Percentiles rank a stretch among this genome's conserved stretches.
These are phyloP conservation scores for Cetradonia linearis DNA, from an alignment of 495 filamentous ascomycete genomes.

Conservation along the genomic window DNA sequence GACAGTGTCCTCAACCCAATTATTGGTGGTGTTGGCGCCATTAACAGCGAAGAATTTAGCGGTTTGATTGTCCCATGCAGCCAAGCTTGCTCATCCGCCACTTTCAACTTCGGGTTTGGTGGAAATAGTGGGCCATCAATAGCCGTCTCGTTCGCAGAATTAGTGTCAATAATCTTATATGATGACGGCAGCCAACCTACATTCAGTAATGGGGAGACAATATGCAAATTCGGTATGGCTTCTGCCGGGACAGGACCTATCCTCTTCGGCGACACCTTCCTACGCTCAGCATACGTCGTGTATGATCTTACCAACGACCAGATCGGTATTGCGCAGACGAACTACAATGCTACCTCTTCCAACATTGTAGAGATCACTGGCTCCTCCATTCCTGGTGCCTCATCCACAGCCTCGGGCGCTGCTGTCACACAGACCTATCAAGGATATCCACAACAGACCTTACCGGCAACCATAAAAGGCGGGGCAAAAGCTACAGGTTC, in stretches of 20 bases:
- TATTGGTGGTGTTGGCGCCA: slow-evolving; percentile 49
- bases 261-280: slow-evolving; percentile 79
- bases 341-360: slow-evolving; percentile 55
- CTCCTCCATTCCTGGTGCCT: slow-evolving; percentile 55
- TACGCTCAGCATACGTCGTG: slow-evolving; percentile 82
- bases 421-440: slow-evolving; percentile 30
- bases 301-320: slow-evolving; percentile 76
- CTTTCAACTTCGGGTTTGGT: slow-evolving; percentile 59
- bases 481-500: slow-evolving; percentile 8
- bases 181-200: slow-evolving; percentile 37
- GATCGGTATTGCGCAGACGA: slow-evolving; percentile 69
- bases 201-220: slow-evolving; percentile 47
- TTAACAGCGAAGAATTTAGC: slow-evolving; percentile 43
- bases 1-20: slow-evolving; percentile 49
- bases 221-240: slow-evolving; percentile 59
- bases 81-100: slow-evolving; percentile 40
- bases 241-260: slow-evolving; percentile 49
- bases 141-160: slow-evolving; percentile 51
- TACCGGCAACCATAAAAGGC: slow-evolving; percentile 23
- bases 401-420: slow-evolving; percentile 49
- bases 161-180: slow-evolving; percentile 49
- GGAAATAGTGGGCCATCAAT: slow-evolving; percentile 44
- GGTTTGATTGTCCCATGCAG: slow-evolving; percentile 57
- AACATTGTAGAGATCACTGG: slow-evolving; percentile 62
- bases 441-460: slow-evolving; percentile 18